Conservation (phyloP, 768 basidiomycete genomes). For the Bullera alba region DNA sequence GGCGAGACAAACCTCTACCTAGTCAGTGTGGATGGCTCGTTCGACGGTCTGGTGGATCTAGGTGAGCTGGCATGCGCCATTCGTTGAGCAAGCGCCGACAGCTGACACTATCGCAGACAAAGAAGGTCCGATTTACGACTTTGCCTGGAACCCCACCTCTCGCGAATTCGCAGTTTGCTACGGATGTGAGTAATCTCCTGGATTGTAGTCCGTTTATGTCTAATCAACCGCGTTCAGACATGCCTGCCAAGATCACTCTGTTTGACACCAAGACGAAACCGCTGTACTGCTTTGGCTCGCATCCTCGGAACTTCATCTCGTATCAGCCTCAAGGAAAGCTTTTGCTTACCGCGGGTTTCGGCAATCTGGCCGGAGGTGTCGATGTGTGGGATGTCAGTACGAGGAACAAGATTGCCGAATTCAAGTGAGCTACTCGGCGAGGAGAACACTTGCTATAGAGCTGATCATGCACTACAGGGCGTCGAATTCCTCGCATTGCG, state of each 20-base stretch:
- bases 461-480: constrained; percentile 59
- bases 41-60: constrained; percentile 72
- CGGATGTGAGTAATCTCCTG: constrained; percentile 63
- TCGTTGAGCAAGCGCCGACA: not conserved
- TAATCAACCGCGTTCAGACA: constrained; percentile 56
- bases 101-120: constrained; percentile 59
- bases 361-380: constrained; percentile 89
- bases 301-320: constrained; percentile 82
- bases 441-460: not conserved
- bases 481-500: constrained; percentile 86
- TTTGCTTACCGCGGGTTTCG: constrained; percentile 85
- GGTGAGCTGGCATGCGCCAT: constrained; percentile 33
- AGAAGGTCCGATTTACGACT: constrained; percentile 96
- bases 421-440: constrained; percentile 25
- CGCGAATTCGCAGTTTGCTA: constrained; percentile 96
- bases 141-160: constrained; percentile 89
- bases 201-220: not conserved
- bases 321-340: constrained; percentile 92
- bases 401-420: constrained; percentile 63
- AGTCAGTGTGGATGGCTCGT: constrained; percentile 83
- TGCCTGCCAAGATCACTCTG: constrained; percentile 88
- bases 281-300: constrained; percentile 81
- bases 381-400: constrained; percentile 85
- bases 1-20: constrained; percentile 94
- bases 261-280: constrained; percentile 85